phyloP scores from a whole-genome alignment of 306 rosid genomes.

The Fragaria nilgerrensis region DNA sequence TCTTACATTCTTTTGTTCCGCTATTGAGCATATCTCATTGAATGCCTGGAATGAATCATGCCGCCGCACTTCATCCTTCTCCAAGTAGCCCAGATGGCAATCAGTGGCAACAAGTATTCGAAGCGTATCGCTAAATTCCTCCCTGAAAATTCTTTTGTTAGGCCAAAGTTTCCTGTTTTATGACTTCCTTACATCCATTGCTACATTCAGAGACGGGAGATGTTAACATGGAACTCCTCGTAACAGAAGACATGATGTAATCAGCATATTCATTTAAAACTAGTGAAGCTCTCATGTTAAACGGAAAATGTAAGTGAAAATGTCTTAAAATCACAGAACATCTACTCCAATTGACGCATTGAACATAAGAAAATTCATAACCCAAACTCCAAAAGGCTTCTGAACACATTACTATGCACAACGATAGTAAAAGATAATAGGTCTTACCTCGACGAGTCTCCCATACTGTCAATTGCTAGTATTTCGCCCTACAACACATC shows the following conservation, averaged over 20 bases:
- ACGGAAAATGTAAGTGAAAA: background rate
- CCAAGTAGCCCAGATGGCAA: conserved; percentile 95
- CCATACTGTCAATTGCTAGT: conserved; percentile 21
- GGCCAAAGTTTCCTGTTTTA: background rate
- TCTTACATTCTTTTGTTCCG: conserved; percentile 54
- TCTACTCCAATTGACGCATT: background rate
- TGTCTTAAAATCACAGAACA: background rate
- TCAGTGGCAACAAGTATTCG: conserved; percentile 92
- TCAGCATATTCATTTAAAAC: background rate
- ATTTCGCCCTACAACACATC: conserved; percentile 17
- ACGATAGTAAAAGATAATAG: background rate
- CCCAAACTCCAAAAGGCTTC: background rate
- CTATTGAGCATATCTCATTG: conserved; percentile 89
- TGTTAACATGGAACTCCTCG: background rate
- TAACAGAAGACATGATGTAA: background rate
- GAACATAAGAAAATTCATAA: background rate
- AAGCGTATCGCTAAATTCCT: conserved; percentile 52
- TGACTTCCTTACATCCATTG: background rate
- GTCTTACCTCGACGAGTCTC: conserved; percentile 37
- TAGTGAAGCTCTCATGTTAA: background rate
- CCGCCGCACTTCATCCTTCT: conserved; percentile 92
- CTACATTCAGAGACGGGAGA: background rate
- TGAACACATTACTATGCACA: background rate
- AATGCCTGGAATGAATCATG: conserved; percentile 91
- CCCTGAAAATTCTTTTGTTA: conserved; percentile 42